Evolutionary conservation across 2,329 filamentous ascomycete genomes (phyloP), one percentile per base, ranked within the genome.

Genomic region (Epichloe sylvatica): DNA sequence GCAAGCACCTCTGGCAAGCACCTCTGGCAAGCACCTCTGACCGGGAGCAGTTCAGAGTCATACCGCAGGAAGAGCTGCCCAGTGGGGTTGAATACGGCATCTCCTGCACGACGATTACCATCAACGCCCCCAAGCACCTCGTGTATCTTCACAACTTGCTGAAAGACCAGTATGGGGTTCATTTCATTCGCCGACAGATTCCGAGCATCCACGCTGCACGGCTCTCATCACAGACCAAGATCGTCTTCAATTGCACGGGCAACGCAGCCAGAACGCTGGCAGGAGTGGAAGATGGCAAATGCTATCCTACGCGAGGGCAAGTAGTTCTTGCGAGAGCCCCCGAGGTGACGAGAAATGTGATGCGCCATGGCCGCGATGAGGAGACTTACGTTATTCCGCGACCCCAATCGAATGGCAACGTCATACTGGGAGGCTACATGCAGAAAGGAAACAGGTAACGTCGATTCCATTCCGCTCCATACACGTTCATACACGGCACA

Each of bases 371-470:
- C 0, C 60, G 59, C 23, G 62, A 65, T 48, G 67, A 67, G 41
- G 64, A 68, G 50, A 70, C 68, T 0, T 70, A 70, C 49, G 57
- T 70, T 4, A 69, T 70, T 43, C 66, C 67, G 0, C 58, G 65
- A 1, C 63, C 65, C 0, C 56, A 56, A 7, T 68, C 67, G 0
- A 64, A 67, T 8, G 66, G 60, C 19, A 54, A 61, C 39, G 59
- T 59, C 6, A 57, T 63, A 33, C 57, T 69, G 1, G 67, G 68
- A 5, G 68, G 68, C 4, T 71, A 67, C 49, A 64, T 67, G 59
- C 66, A 69, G 47, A 64, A 64, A 47, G 59, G 63, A 19, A 53
- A 54, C 8, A 56, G 56, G 64, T 66, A 50, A 51, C 0, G 63
- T 30, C 5, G 13, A n/a, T 7, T n/a, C 7, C 36, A n/a, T n/a